Base-by-base conservation (phyloP, 139 green algal genomes). In the Ettlia oleoabundans region DNA sequence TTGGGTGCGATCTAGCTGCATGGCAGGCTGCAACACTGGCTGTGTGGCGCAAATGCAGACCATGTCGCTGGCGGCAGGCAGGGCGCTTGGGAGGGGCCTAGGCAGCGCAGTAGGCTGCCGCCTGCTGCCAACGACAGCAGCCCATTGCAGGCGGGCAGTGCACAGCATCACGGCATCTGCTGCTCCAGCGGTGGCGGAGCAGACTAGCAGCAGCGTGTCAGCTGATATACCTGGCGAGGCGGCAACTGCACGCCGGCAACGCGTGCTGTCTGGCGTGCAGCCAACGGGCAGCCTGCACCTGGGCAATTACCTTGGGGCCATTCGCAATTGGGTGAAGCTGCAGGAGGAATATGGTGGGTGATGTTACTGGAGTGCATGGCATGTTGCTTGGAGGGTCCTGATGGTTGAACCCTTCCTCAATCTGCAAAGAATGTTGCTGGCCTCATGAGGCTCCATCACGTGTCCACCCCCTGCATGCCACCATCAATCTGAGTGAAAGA, bases 291-390 rank as follows among this genome's bases (percentile, higher is more conserved):
- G 87, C 43, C 86, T 99, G 24, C 96, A 99, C 82, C 80, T 99
- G 67, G 97, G 97, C 22, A 99, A 99, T 87, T 99, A 99, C 84
- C 76, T 99, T 66, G 97, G 97, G 10, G 97, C 97, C 30, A 97
- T 99, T 64, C 91, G 91, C 65, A 98, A 98, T 83, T 99, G 96
- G 96, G 95, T 98, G 13, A 88, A 86, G 26, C 88, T 99, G 63
- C 97, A 99, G 89, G 94, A 98, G 13, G 62, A 92, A 35, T 97
- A 96, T 82, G 93, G 94, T 94, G 84, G n/a, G n/a, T n/a, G n/a
- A n/a, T n/a, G n/a, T n/a, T n/a, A n/a, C n/a, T n/a, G n/a, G n/a
- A 19, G 30, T 68, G 62, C 62, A 68, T 38, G 37, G 62, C 62
- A 30, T 2, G 3, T 24, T 65, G 58, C 6, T 65, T 58, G 58